Evolutionary conservation across 1,284 basidiomycete genomes (phyloP).

Genomic region (Neonothopanus nambi): DNA sequence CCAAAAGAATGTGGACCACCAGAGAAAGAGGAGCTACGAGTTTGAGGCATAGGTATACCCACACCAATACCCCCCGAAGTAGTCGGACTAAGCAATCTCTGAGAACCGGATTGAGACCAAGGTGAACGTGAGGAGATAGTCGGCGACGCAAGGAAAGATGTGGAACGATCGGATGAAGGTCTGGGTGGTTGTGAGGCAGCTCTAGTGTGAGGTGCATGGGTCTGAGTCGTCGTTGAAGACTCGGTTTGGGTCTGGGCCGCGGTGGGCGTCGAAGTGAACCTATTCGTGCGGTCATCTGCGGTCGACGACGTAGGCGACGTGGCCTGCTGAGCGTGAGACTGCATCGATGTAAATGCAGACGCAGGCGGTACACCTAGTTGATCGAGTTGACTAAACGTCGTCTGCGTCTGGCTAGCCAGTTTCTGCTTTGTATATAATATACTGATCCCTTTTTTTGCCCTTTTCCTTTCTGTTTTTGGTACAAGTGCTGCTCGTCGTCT

Average conservation of each 20-base stretch:
- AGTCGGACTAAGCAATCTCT: conserved; percentile 37
- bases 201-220: conserved; percentile 41
- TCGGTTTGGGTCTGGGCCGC: conserved; percentile 55
- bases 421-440: too few species aligned
- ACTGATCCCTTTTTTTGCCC: too few species aligned
- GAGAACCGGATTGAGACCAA: conserved; percentile 41
- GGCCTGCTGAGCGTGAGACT: conserved; percentile 1
- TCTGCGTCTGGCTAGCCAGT: not conserved
- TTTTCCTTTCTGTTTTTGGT: too few species aligned
- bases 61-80: conserved; percentile 28
- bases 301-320: too few species aligned
- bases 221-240: conserved; percentile 11
- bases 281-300: conserved; percentile 14
- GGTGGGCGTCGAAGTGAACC: conserved; percentile 42
- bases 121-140: conserved; percentile 49
- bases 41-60: conserved; percentile 42
- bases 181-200: conserved; percentile 71
- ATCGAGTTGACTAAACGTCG: conserved; percentile 8
- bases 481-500: too few species aligned
- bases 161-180: conserved; percentile 35
- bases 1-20: conserved; percentile 10
- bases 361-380: conserved; percentile 6
- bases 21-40: conserved; percentile 68
- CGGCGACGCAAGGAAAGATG: conserved; percentile 50
- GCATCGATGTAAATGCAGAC: not conserved